Conservation (phyloP, 2,329 filamentous ascomycete genomes). For the Colletotrichum tamarilloi region DNA sequence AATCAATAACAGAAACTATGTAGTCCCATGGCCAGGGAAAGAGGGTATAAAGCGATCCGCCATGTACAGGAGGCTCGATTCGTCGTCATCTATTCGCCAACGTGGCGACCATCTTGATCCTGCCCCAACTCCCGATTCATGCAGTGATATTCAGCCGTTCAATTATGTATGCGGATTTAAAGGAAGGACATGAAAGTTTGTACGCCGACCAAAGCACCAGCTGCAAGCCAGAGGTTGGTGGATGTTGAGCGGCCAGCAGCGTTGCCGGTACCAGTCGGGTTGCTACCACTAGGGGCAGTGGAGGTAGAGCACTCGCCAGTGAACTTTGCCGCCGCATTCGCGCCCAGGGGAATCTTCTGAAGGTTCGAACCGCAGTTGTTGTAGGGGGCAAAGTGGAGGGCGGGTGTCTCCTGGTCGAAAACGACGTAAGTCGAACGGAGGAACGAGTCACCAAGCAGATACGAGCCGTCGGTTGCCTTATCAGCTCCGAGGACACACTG, state of each 20-base stretch:
- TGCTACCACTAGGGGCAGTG: constrained; percentile 3
- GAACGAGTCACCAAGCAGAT: constrained; percentile 57
- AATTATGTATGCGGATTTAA: constrained; percentile 19
- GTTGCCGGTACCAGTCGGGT: neutral
- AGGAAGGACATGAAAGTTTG: constrained; percentile 27
- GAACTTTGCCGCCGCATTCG: constrained; percentile 38
- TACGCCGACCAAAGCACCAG: constrained; percentile 15
- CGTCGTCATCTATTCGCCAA: constrained; percentile 15
- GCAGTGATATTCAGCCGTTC: constrained; percentile 22
- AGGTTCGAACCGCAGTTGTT: constrained; percentile 41
- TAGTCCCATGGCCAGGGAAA: constrained; percentile 16
- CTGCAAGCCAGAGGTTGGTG: constrained; percentile 14
- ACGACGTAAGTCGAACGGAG: constrained; percentile 57
- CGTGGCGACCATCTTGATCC: constrained; percentile 8
- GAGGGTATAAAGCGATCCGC: constrained; percentile 31
- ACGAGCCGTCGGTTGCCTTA: constrained; percentile 45
- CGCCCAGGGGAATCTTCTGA: constrained; percentile 39
- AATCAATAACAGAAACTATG: constrained; percentile 21
- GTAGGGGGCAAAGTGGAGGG: constrained; percentile 41
- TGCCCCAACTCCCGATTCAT: constrained; percentile 27
- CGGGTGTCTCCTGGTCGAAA: constrained; percentile 40
- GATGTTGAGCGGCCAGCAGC: constrained; percentile 25
- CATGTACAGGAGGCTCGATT: constrained; percentile 14
- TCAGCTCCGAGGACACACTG: constrained; percentile 60
- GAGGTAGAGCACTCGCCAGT: constrained; percentile 38